Evolutionary conservation across 2,329 filamentous ascomycete genomes (phyloP), one percentile per base, ranked within the genome.

Genomic region (Hymenotorrendiella dingleyae): DNA sequence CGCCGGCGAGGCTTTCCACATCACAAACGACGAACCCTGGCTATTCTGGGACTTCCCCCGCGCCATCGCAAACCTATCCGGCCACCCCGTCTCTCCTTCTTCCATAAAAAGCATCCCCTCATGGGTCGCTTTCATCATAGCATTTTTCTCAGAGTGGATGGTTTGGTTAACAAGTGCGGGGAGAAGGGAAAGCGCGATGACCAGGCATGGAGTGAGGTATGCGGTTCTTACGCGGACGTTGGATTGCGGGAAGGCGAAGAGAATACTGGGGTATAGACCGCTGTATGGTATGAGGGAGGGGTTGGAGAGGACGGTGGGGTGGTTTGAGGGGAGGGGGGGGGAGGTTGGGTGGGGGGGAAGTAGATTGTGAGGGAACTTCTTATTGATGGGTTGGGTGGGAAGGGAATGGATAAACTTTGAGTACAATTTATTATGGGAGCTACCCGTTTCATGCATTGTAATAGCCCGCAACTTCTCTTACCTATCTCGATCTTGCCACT

Each of bases 221-320:
- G 32, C n/a, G 11, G 40, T 23, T 21, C 36, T 48, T 10, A 35
- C 16, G 6, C 32, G 43, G 20, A 50, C 46, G 7, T 35, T 43
- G 5, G 22, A 47, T 36, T n/a, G 19, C 32, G 36, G 33, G 6
- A 50, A 46, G 29, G 66, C 70, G 19, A 71, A 67, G 59, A 51
- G 50, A 36, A 59, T 67, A 36, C 57, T 72, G 9, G 67, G 65
- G 12, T 73, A 72, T 52, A 41, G 43, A 29, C 67, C 70, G n/a
- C 53, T 67, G 34, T 62, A 72, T 6, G 55, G 60, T 2, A 56
- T 72, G 29, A 63, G 70, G 42, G 69, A 73, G 55, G 70, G 41
- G 4, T 28, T 52, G 11, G 24, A 42, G 27, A 39, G 41, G 16
- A 14, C 3, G 17, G 20, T 7, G 8, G n/a, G 12, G n/a, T n/a